Conservation (phyloP, 352 stramenopile genomes). For the Phytophthora cryptogea region DNA sequence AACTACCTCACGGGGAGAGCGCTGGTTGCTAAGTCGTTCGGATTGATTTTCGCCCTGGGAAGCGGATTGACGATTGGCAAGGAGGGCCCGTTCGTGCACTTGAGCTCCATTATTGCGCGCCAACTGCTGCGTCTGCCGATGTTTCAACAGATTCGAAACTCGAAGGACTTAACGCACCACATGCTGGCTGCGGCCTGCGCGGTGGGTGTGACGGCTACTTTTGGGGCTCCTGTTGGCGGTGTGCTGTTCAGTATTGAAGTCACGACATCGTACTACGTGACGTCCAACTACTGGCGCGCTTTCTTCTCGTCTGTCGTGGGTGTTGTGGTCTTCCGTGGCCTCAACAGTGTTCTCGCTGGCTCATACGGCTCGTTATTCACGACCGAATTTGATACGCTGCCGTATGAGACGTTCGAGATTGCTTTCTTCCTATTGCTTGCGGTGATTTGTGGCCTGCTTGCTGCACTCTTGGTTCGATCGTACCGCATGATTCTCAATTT, state of each 20-base stretch:
- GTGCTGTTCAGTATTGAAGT: constrained; percentile 85
- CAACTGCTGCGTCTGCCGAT: constrained; percentile 61
- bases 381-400: constrained; percentile 70
- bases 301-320: constrained; percentile 90
- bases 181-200: constrained; percentile 70
- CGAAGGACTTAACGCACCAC: constrained; percentile 69
- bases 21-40: constrained; percentile 68
- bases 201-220: constrained; percentile 80
- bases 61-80: constrained; percentile 79
- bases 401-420: constrained; percentile 80
- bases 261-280: constrained; percentile 89
- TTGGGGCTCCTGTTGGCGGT: constrained; percentile 74
- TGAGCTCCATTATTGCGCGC: constrained; percentile 75
- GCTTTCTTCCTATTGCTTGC: constrained; percentile 80
- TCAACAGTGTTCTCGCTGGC: constrained; percentile 65
- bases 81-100: constrained; percentile 81
- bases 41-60: constrained; percentile 63
- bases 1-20: constrained; percentile 67
- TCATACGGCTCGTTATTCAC: constrained; percentile 80
- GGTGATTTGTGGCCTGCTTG: constrained; percentile 82
- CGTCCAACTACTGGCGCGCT: constrained; percentile 88
- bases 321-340: constrained; percentile 81
- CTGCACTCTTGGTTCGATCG: constrained; percentile 74
- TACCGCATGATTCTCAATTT: constrained; percentile 57
- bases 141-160: constrained; percentile 65